phyloP scores from a whole-genome alignment of 2,329 filamentous ascomycete genomes.

The Colletotrichum higginsianum region DNA sequence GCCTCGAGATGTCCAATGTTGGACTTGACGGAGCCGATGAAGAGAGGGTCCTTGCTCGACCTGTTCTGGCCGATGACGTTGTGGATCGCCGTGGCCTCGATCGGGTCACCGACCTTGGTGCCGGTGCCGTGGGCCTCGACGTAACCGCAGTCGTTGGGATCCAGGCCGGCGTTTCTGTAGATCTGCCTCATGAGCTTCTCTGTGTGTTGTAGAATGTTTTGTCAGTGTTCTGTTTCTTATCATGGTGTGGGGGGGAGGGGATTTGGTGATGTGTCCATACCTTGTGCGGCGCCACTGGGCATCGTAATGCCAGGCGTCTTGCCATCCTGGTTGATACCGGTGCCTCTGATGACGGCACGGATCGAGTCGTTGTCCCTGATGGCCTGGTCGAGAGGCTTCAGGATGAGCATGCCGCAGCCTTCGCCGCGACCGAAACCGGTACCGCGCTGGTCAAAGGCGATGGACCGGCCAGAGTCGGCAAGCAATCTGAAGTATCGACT shows the following conservation, averaged over 20 bases:
- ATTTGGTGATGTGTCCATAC: slow-evolving; percentile 7
- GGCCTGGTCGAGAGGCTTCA: slow-evolving; percentile 71
- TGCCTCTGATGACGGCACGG: slow-evolving; percentile 65
- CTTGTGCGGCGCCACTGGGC: slow-evolving; percentile 66
- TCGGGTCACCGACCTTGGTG: slow-evolving; percentile 69
- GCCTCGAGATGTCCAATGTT: slow-evolving; percentile 68
- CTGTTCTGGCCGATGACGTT: slow-evolving; percentile 56
- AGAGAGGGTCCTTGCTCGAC: slow-evolving; percentile 52
- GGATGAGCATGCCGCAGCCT: slow-evolving; percentile 67
- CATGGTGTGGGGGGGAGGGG: too few relatives aligned
- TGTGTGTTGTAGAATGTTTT: slow-evolving; percentile 29
- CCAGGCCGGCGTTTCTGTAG: slow-evolving; percentile 52
- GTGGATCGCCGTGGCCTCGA: slow-evolving; percentile 66
- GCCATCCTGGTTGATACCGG: slow-evolving; percentile 70
- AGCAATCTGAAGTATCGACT: slow-evolving; percentile 55
- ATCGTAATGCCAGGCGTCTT: slow-evolving; percentile 69
- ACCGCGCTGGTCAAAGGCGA: slow-evolving; percentile 51
- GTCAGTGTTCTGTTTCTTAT: slow-evolving; percentile 41
- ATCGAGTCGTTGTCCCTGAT: slow-evolving; percentile 69
- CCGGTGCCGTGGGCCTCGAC: slow-evolving; percentile 71
- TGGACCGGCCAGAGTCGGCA: slow-evolving; percentile 66
- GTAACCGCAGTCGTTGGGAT: slow-evolving; percentile 47
- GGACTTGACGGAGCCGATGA: slow-evolving; percentile 65
- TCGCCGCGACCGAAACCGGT: slow-evolving; percentile 74
- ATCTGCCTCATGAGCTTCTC: slow-evolving; percentile 58